Evolutionary conservation across 768 basidiomycete species (phyloP).

Genomic region (Termitomyces sp.): DNA sequence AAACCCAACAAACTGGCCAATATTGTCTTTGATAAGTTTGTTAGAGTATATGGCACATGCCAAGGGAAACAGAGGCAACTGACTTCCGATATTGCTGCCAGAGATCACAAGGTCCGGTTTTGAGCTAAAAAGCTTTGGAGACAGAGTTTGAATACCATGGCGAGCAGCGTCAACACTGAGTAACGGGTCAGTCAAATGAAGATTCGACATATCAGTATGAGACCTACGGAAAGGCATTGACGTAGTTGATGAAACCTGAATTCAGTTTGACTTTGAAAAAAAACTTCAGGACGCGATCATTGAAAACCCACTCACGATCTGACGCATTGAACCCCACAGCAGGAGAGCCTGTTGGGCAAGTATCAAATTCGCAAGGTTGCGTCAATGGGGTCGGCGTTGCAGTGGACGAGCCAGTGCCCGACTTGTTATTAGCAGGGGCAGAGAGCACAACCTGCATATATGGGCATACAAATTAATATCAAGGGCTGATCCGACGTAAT

Average conservation of each 20-base stretch:
- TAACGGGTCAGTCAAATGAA: background rate
- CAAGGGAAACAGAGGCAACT: background rate
- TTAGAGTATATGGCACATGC: background rate
- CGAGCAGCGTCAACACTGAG: conserved; percentile 29
- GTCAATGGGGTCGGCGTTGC: conserved; percentile 24
- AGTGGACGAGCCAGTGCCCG: conserved; percentile 34
- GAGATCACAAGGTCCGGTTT: conserved; percentile 31
- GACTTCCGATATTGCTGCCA: conserved; percentile 29
- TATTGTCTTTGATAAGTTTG: conserved; percentile 18
- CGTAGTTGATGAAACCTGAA: conserved; percentile 34
- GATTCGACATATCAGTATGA: background rate
- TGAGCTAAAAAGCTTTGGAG: conserved; percentile 26
- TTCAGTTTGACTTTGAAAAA: background rate
- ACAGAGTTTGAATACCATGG: conserved; percentile 31
- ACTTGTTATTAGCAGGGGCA: conserved; percentile 34
- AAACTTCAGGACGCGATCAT: background rate
- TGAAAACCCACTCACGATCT: background rate
- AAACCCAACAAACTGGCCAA: conserved; percentile 24
- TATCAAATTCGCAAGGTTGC: conserved; percentile 34
- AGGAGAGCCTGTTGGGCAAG: conserved; percentile 34
- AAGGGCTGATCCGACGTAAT: background rate
- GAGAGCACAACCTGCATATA: conserved; percentile 34
- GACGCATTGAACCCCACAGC: background rate
- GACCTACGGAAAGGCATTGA: conserved; percentile 35
- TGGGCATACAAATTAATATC: background rate